Evolutionary conservation across 345 rosid species (phyloP).

Genomic region (Brassica rapa): DNA sequence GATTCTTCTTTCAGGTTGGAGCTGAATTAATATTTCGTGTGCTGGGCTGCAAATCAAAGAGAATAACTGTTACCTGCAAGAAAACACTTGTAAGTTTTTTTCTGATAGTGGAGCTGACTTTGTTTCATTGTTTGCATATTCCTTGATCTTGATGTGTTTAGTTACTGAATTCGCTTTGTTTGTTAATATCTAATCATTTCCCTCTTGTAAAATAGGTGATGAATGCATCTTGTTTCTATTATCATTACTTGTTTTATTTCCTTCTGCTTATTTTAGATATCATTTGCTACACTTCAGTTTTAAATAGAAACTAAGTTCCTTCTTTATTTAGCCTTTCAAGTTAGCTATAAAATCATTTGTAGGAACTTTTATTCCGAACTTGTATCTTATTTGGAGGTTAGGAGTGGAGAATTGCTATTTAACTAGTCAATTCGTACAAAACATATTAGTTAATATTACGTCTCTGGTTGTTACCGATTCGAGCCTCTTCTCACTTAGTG

Average conservation of each 20-base stretch:
- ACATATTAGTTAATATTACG: background rate
- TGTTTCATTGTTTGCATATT: slow-evolving; percentile 20
- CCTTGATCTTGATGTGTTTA: slow-evolving; percentile 19
- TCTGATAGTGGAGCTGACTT: slow-evolving; percentile 27
- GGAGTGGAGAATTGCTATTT: slow-evolving; percentile 7
- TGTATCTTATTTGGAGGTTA: background rate
- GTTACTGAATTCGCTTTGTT: slow-evolving; percentile 20
- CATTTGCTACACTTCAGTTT: slow-evolving; percentile 8
- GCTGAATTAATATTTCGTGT: slow-evolving; percentile 86
- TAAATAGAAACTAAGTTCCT: background rate
- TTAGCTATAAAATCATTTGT: slow-evolving; percentile 4
- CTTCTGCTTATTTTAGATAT: slow-evolving; percentile 2
- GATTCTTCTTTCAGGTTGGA: slow-evolving; percentile 64
- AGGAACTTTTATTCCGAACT: slow-evolving; percentile 4
- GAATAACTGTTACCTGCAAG: slow-evolving; percentile 94
- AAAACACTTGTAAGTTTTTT: slow-evolving; percentile 79
- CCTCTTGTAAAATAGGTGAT: slow-evolving; percentile 3
- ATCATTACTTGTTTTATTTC: slow-evolving; percentile 1
- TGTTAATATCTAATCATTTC: slow-evolving; percentile 1
- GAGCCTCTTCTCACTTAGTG: slow-evolving; percentile 19
- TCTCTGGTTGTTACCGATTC: slow-evolving; percentile 18
- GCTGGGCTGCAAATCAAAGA: slow-evolving; percentile 95
- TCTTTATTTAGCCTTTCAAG: slow-evolving; percentile 6
- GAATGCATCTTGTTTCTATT: slow-evolving; percentile 4
- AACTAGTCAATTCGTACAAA: background rate